These are phyloP conservation scores for Citrullus colocynthis DNA, from an alignment of 306 rosid genomes.

Conservation along the genomic window DNA sequence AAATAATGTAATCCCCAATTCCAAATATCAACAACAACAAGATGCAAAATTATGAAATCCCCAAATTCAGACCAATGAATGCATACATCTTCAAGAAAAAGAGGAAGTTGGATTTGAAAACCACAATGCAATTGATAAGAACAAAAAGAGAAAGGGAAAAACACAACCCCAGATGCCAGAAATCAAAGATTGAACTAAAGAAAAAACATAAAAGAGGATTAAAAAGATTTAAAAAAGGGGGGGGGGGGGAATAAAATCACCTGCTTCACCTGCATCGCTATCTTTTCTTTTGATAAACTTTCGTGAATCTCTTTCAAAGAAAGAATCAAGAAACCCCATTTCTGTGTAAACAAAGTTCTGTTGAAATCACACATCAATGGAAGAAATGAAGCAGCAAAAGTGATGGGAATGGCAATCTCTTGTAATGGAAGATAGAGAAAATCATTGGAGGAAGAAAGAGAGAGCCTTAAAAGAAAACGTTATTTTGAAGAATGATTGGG, in stretches of 20 bases:
- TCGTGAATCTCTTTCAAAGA: constrained; percentile 28
- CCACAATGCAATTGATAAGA: not conserved
- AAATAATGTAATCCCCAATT: not conserved
- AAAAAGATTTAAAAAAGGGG: too few relatives aligned
- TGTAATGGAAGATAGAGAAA: not conserved
- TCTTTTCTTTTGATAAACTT: constrained; percentile 66
- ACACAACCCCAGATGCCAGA: not conserved
- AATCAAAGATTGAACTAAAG: not conserved
- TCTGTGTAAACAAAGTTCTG: not conserved
- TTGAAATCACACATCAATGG: constrained; percentile 10
- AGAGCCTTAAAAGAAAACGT: not conserved
- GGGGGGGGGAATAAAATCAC: constrained; percentile 11
- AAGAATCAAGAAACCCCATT: constrained; percentile 55
- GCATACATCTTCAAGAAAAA: not conserved
- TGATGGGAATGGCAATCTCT: not conserved
- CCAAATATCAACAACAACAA: not conserved
- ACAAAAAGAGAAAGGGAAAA: not conserved
- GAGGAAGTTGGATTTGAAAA: too few relatives aligned
- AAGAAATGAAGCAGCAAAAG: not conserved
- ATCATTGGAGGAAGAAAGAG: not conserved
- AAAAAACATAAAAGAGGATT: not conserved
- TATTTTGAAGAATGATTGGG: not conserved
- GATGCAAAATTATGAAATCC: not conserved
- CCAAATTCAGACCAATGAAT: not conserved
- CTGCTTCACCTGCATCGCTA: constrained; percentile 96